phyloP scores from a whole-genome alignment of 495 filamentous ascomycete species.

The Ascobolus immersus region DNA sequence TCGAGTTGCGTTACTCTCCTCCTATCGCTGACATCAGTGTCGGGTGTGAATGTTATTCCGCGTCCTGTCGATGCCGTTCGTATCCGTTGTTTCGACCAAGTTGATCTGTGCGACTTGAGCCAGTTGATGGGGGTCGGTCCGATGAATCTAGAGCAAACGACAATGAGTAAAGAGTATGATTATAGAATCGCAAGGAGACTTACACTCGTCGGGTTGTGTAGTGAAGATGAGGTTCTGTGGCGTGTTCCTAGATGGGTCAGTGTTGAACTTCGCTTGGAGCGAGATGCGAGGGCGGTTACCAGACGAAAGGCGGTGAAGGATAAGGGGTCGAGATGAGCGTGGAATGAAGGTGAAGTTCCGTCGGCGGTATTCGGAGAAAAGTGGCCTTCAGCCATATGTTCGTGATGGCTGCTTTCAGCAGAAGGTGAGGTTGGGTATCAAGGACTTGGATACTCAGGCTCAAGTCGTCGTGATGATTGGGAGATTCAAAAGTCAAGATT shows the following conservation, averaged over 20 bases:
- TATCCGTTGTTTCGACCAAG: constrained; percentile 14
- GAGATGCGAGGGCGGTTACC: no score
- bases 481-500: no score
- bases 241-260: constrained; percentile 16
- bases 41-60: constrained; percentile 7
- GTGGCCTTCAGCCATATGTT: no score
- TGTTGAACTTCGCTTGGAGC: no score
- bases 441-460: no score
- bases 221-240: constrained; percentile 13
- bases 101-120: constrained; percentile 13
- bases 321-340: no score
- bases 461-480: no score
- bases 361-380: no score
- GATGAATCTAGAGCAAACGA: constrained; percentile 9
- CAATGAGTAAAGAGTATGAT: neutral
- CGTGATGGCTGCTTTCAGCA: no score
- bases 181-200: neutral
- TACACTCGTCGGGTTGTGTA: constrained; percentile 13
- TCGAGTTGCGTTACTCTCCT: constrained; percentile 8
- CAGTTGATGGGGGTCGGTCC: constrained; percentile 14
- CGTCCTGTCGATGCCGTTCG: constrained; percentile 10
- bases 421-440: no score
- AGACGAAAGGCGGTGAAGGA: no score
- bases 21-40: constrained; percentile 6
- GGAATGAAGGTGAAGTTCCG: no score